phyloP scores from a whole-genome alignment of 2,329 filamentous ascomycete species.

The Talaromyces sp. region DNA sequence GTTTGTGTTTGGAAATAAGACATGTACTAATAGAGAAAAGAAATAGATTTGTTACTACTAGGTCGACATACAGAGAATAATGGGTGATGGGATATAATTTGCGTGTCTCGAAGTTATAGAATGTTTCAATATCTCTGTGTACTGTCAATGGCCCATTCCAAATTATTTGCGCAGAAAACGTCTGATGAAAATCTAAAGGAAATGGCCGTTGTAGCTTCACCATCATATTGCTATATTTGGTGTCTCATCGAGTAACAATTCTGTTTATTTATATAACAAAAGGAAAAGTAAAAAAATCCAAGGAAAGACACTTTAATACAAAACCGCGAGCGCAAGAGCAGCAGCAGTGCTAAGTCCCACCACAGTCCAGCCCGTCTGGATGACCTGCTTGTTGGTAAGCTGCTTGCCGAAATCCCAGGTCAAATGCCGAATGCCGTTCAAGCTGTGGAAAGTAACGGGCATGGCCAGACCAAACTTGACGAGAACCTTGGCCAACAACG shows the following conservation, averaged over 20 bases:
- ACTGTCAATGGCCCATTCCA: too few species aligned
- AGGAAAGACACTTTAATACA: slow-evolving; percentile 29
- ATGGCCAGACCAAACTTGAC: slow-evolving; percentile 56
- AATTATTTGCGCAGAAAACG: too few species aligned
- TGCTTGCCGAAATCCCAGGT: slow-evolving; percentile 61
- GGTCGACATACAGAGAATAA: not conserved
- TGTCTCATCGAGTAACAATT: slow-evolving; percentile 8
- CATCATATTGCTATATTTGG: not conserved
- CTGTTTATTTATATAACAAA: slow-evolving; percentile 18
- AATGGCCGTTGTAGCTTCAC: not conserved
- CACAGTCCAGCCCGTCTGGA: slow-evolving; percentile 59
- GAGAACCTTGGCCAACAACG: slow-evolving; percentile 52
- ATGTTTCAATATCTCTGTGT: not conserved
- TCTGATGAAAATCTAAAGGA: not conserved
- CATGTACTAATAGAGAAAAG: not conserved
- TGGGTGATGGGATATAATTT: not conserved
- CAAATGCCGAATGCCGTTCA: slow-evolving; percentile 69
- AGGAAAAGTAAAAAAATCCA: slow-evolving; percentile 19
- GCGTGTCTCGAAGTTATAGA: not conserved
- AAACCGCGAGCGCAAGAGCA: slow-evolving; percentile 44
- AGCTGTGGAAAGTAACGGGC: slow-evolving; percentile 63
- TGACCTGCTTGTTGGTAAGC: slow-evolving; percentile 60
- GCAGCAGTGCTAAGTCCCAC: slow-evolving; percentile 51
- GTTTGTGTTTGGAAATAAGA: not conserved
- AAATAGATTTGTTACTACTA: not conserved